phyloP scores from a whole-genome alignment of 768 basidiomycete genomes.

The Lentinula sp. region DNA sequence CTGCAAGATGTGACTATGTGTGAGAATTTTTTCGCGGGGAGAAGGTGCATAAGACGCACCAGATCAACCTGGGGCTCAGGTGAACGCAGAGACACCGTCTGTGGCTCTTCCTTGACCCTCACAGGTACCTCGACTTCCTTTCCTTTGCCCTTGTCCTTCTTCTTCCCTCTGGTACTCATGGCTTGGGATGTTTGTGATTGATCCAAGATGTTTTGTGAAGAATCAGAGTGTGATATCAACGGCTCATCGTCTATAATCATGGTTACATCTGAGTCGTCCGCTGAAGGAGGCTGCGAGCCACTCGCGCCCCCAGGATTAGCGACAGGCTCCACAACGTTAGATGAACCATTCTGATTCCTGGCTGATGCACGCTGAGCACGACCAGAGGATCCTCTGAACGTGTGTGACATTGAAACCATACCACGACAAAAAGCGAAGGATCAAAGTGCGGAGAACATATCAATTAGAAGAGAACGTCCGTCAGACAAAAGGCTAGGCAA shows the following conservation, averaged over 20 bases:
- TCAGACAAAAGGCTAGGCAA: conserved; percentile 12
- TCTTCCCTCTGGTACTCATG: conserved; percentile 25
- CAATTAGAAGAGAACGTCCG: conserved; percentile 14
- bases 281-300: conserved; percentile 30
- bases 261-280: conserved; percentile 45
- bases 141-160: conserved; percentile 48
- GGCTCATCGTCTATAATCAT: conserved; percentile 55
- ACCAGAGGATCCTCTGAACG: conserved; percentile 47
- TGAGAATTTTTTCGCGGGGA: conserved; percentile 3
- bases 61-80: conserved; percentile 36
- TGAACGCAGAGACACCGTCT: conserved; percentile 33
- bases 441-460: conserved; percentile 17
- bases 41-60: conserved; percentile 23
- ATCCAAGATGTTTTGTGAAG: conserved; percentile 36
- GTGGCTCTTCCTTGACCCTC: conserved; percentile 50
- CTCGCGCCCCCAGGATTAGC: conserved; percentile 28
- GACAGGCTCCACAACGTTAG: conserved; percentile 27
- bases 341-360: conserved; percentile 50
- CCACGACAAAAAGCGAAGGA: conserved; percentile 13
- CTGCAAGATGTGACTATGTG: conserved; percentile 20
- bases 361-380: conserved; percentile 72
- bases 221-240: conserved; percentile 59
- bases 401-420: conserved; percentile 12
- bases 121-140: conserved; percentile 34
- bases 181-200: conserved; percentile 15